Evolutionary conservation across 768 basidiomycete genomes (phyloP).

Genomic region (Leccinum rimulosum): DNA sequence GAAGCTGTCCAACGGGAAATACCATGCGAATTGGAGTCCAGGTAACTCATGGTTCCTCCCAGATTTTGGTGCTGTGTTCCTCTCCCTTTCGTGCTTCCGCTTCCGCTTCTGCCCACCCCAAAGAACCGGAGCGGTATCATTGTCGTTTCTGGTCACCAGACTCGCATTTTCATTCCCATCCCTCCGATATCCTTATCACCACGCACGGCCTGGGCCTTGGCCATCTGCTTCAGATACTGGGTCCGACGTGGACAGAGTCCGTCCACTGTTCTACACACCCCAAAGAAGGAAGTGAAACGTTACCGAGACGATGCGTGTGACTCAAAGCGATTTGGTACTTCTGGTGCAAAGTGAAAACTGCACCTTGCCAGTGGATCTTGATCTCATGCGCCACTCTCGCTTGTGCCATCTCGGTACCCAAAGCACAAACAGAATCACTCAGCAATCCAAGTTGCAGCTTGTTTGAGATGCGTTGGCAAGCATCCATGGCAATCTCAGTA

Average conservation of each 20-base stretch:
- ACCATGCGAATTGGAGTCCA: neutral
- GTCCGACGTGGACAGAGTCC: no score
- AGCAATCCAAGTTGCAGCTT: neutral
- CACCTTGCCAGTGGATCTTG: no score
- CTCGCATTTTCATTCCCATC: neutral
- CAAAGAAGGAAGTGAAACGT: no score
- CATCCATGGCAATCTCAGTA: constrained; percentile 62
- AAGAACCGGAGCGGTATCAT: neutral
- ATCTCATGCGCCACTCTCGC: no score
- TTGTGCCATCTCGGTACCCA: no score
- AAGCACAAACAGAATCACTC: constrained; percentile 4
- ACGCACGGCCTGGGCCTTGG: constrained; percentile 18
- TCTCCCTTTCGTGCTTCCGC: neutral
- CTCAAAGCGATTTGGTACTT: no score
- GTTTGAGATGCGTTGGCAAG: constrained; percentile 49
- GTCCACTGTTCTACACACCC: no score
- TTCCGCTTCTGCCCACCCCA: neutral
- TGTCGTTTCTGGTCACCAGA: neutral
- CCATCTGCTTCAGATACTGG: neutral
- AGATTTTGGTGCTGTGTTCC: constrained; percentile 43
- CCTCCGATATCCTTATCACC: constrained; percentile 36
- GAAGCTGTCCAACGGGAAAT: neutral
- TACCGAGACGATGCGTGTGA: no score
- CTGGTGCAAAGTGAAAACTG: no score
- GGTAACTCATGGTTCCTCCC: constrained; percentile 57